Percentiles rank a stretch among this genome's conserved stretches.
phyloP scores from a whole-genome alignment of 768 basidiomycete genomes.

The Hygrophoropsis aurantiaca region DNA sequence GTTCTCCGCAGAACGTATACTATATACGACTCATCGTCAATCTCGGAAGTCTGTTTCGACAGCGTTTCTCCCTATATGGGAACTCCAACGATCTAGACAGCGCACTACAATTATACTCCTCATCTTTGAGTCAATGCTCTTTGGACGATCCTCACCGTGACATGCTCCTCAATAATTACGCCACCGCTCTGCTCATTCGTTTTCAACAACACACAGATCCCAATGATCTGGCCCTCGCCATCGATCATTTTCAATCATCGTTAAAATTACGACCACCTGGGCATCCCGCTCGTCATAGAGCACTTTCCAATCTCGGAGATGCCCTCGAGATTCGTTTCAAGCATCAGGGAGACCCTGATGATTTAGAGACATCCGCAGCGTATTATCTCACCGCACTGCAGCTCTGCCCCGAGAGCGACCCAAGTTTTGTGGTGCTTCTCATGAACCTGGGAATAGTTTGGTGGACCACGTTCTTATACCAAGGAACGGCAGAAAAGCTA shows the following conservation, averaged over 20 bases:
- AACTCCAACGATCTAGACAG: conserved; percentile 16
- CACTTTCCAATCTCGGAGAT: conserved; percentile 20
- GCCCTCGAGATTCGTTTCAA: conserved; percentile 22
- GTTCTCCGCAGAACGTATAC: conserved; percentile 8
- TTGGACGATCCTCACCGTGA: conserved; percentile 13
- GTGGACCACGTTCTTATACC: conserved; percentile 4
- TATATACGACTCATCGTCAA: conserved; percentile 17
- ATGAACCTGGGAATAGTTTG: conserved; percentile 10
- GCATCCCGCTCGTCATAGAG: conserved; percentile 9
- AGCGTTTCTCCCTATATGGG: conserved; percentile 16
- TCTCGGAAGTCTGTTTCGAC: conserved; percentile 17
- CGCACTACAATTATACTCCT: conserved; percentile 11
- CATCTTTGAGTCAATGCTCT: conserved; percentile 7
- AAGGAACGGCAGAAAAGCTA: conserved; percentile 14
- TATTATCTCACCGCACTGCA: conserved; percentile 13
- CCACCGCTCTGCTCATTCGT: conserved; percentile 14
- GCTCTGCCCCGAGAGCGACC: conserved; percentile 13
- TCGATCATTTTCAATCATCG: conserved; percentile 13
- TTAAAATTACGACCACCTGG: conserved; percentile 22
- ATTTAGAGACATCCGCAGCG: conserved; percentile 20
- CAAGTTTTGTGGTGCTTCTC: conserved; percentile 11
- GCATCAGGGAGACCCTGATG: conserved; percentile 15
- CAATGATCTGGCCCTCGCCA: conserved; percentile 16
- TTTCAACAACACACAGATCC: conserved; percentile 12
- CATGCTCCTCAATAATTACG: conserved; percentile 21